Conservation (phyloP, 2,329 filamentous ascomycete species). For the Eutypella sp. region DNA sequence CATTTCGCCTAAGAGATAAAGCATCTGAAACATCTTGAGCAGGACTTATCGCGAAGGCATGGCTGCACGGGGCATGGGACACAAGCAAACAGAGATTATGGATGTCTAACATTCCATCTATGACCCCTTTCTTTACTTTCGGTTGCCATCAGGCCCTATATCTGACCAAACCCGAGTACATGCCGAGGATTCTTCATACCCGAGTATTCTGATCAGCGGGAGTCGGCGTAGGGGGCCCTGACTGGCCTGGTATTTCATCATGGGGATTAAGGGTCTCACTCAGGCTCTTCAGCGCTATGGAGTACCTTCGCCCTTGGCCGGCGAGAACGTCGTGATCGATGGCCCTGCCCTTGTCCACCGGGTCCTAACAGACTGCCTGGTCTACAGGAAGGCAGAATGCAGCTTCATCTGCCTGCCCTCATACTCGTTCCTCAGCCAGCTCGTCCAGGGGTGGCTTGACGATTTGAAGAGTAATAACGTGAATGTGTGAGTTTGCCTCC, state of each 20-base stretch:
- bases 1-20: too few species aligned
- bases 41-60: too few species aligned
- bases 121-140: too few species aligned
- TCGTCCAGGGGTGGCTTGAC: conserved; percentile 59
- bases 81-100: too few species aligned
- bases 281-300: conserved; percentile 50
- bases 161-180: too few species aligned
- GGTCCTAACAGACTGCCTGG: conserved; percentile 55
- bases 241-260: conserved; percentile 19
- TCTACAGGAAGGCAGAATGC: conserved; percentile 27
- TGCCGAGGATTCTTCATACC: too few species aligned
- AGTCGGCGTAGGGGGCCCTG: too few species aligned
- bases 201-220: too few species aligned
- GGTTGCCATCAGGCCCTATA: too few species aligned
- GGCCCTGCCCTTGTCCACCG: conserved; percentile 76
- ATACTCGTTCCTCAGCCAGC: conserved; percentile 58
- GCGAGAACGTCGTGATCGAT: conserved; percentile 56
- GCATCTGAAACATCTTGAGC: too few species aligned
- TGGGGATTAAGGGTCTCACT: conserved; percentile 59
- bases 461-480: conserved; percentile 50
- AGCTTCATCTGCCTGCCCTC: conserved; percentile 52
- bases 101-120: too few species aligned
- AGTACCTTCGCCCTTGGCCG: conserved; percentile 34
- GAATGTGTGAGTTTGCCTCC: conserved; percentile 52
- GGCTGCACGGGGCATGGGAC: too few species aligned